phyloP scores from a whole-genome alignment of 495 filamentous ascomycete genomes.

The Aspergillus avenaceus region DNA sequence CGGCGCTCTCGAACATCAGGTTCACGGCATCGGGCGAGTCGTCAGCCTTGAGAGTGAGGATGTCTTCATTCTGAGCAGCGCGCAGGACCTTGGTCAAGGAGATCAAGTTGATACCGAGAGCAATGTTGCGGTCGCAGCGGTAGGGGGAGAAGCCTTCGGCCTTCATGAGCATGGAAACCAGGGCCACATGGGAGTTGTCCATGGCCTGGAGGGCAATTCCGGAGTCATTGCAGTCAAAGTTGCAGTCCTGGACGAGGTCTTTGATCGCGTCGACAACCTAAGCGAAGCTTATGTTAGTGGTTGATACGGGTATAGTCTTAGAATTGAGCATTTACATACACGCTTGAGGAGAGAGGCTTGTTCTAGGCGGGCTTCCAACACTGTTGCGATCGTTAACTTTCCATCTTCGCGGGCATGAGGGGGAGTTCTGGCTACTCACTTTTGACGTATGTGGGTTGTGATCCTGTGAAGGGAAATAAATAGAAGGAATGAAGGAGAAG shows the following conservation, averaged over 20 bases:
- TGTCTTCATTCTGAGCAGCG: slow-evolving; percentile 89
- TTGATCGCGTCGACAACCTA: slow-evolving; percentile 99
- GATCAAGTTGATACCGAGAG: slow-evolving; percentile 92
- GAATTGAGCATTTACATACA: slow-evolving; percentile 48
- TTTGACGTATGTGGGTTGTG: slow-evolving; percentile 22
- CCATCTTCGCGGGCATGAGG: neutral
- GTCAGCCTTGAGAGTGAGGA: slow-evolving; percentile 94
- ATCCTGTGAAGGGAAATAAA: slow-evolving; percentile 2
- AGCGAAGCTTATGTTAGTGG: slow-evolving; percentile 11
- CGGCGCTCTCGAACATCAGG: slow-evolving; percentile 88
- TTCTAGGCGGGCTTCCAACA: slow-evolving; percentile 97
- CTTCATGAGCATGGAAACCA: slow-evolving; percentile 98
- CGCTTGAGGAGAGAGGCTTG: slow-evolving; percentile 94
- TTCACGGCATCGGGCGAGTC: slow-evolving; percentile 94
- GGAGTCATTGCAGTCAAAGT: slow-evolving; percentile 99
- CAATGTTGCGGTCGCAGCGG: slow-evolving; percentile 98
- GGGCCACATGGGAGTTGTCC: slow-evolving; percentile 99
- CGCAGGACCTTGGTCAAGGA: slow-evolving; percentile 98
- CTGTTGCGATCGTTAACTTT: slow-evolving; percentile 34
- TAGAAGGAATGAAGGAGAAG: neutral
- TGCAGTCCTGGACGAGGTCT: slow-evolving; percentile 98
- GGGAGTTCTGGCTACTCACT: slow-evolving; percentile 25
- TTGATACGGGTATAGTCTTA: neutral
- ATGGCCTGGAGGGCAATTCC: slow-evolving; percentile 98
- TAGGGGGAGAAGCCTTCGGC: slow-evolving; percentile 93